Percentiles rank a stretch among this genome's conserved stretches.
These are phyloP conservation scores for Geotrichum histeridarum DNA, from an alignment of 1,139 yeast species.

Conservation along the genomic window DNA sequence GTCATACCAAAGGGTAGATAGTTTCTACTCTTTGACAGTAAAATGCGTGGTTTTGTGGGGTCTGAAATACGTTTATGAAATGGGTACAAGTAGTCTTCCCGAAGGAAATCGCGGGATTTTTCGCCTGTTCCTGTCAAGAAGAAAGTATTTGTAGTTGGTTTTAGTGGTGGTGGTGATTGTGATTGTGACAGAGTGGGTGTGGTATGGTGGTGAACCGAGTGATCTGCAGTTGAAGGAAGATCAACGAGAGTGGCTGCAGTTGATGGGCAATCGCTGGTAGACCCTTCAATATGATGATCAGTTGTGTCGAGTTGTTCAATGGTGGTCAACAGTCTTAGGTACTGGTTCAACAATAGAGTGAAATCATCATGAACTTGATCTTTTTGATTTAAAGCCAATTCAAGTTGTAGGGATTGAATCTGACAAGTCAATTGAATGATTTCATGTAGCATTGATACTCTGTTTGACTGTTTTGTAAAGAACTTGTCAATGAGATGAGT, in stretches of 20 bases:
- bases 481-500: too few species aligned
- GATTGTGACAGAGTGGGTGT: background rate
- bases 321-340: background rate
- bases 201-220: background rate
- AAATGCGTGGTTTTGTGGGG: conserved; percentile 6
- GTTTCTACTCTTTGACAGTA: conserved; percentile 14
- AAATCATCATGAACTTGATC: background rate
- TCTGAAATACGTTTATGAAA: conserved; percentile 6
- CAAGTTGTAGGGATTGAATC: background rate
- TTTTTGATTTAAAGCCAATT: background rate
- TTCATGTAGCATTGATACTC: too few species aligned
- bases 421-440: too few species aligned
- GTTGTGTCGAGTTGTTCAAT: background rate
- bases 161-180: background rate
- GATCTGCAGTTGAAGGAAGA: too few species aligned
- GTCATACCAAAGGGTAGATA: conserved; percentile 17
- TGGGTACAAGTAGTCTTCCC: conserved; percentile 16
- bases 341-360: background rate
- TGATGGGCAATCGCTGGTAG: background rate
- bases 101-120: conserved; percentile 4
- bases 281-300: too few species aligned
- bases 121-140: background rate
- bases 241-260: background rate
- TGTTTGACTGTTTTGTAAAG: too few species aligned
- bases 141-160: too few species aligned